phyloP scores from a whole-genome alignment of 2,329 filamentous ascomycete genomes.

The Tolypocladium paradoxum region DNA sequence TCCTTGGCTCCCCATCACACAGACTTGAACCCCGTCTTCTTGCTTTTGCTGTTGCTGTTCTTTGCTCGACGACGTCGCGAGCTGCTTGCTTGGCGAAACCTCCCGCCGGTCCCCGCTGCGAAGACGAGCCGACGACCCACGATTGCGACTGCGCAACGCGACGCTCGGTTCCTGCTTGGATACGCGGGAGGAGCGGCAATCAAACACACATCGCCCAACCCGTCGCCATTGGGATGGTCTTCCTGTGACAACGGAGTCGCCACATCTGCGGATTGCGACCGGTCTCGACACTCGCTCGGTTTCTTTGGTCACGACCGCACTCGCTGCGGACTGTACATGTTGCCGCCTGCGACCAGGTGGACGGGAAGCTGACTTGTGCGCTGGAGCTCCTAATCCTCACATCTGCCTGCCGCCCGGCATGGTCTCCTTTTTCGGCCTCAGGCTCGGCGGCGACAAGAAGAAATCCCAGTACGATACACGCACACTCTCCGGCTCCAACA shows the following conservation, averaged over 20 bases:
- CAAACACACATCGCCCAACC: too few relatives aligned
- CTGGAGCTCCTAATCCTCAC: not conserved
- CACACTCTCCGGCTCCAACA: not conserved
- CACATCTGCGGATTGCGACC: not conserved
- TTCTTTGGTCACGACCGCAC: not conserved
- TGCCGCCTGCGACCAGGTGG: too few relatives aligned
- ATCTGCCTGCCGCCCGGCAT: constrained; percentile 19
- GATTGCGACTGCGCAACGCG: not conserved
- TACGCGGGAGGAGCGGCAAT: not conserved
- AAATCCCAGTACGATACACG: constrained; percentile 34
- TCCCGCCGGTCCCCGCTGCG: not conserved
- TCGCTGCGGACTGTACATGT: not conserved
- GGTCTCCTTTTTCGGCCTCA: constrained; percentile 50
- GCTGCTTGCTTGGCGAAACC: not conserved
- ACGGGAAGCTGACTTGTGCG: not conserved
- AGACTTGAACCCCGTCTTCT: too few relatives aligned
- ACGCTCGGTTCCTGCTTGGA: not conserved
- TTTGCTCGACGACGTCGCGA: not conserved
- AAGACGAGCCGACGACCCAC: not conserved
- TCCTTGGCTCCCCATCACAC: not conserved
- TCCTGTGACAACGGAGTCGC: not conserved
- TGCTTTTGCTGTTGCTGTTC: too few relatives aligned
- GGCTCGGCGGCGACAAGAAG: constrained; percentile 45
- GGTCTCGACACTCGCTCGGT: not conserved
- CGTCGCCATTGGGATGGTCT: not conserved